Percentiles rank a stretch among this genome's conserved stretches.
Evolutionary conservation across 129 eudicot species (phyloP).

Genomic region (Lactuca saligna): DNA sequence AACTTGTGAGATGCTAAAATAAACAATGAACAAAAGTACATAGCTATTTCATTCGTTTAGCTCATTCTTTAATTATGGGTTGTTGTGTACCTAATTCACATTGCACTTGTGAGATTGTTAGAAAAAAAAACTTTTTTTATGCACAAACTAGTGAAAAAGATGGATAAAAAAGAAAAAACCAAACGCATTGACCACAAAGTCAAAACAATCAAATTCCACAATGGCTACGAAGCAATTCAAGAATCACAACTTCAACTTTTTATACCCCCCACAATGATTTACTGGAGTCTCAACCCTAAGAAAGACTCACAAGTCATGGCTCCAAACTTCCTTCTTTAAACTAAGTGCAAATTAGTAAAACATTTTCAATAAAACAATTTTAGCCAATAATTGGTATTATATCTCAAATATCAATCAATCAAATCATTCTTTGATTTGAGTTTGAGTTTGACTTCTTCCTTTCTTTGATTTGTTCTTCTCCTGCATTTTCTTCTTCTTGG

Average conservation of each 20-base stretch:
- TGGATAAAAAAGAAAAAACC: constrained; percentile 19
- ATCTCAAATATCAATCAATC: not conserved
- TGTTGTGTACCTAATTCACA: not conserved
- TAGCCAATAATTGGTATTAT: constrained; percentile 13
- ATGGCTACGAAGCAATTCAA: constrained; percentile 37
- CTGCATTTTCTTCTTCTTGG: constrained; percentile 88
- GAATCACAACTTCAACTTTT: constrained; percentile 44
- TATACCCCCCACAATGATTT: constrained; percentile 84
- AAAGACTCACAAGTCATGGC: constrained; percentile 33
- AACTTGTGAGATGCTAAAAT: not conserved
- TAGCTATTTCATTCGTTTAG: not conserved
- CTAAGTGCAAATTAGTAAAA: constrained; percentile 34
- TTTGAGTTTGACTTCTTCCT: constrained; percentile 48
- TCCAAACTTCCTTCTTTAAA: constrained; percentile 39
- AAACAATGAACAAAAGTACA: not conserved
- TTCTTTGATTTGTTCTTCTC: constrained; percentile 84
- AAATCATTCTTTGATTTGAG: constrained; percentile 27
- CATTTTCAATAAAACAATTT: constrained; percentile 29
- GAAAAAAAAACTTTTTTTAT: not conserved
- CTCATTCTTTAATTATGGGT: not conserved
- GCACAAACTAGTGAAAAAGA: constrained; percentile 3
- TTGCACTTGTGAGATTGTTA: not conserved
- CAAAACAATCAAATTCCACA: constrained; percentile 41
- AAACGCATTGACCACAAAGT: constrained; percentile 42
- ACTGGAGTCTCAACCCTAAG: constrained; percentile 37